Base-by-base conservation (phyloP, 1,139 yeast genomes). In the Sugiyamaella grinbergsii region DNA sequence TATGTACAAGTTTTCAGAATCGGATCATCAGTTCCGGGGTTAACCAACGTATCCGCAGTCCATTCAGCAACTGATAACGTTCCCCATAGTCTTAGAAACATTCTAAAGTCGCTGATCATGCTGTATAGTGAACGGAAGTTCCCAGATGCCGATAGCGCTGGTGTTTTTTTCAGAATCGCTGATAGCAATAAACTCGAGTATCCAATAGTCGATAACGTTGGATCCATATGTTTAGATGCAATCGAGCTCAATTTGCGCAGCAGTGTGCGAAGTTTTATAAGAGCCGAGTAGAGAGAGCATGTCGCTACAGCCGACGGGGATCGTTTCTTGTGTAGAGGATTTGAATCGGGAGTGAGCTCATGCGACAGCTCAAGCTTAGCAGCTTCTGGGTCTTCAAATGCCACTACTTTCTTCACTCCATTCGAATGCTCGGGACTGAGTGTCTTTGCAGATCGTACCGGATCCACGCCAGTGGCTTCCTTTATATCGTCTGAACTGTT, bases 41-140 rank as follows among this genome's bases (percentile, higher is more conserved):
- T 31, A 42, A 59, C 56, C 22, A 65, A 57, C 22, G 65, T 59
- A 42, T 58, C 58, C 23, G 66, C 54, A 2, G 70, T 71, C 74
- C 74, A 71, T 36, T 66, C 65, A 8, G 68, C 51, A 22, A 69
- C 59, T 10, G 68, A 67, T 20, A 73, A 58, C 11, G 72, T 59
- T 11, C 68, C 69, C 68, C 72, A 68, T 37, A 73, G 56, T 4
- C 76, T 67, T 47, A 64, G 58, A 50, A 71, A 69, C 49, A 68
- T 71, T 29, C 76, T 65, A 37, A 69, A 63, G 52, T 72, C 76
- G 22, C 71, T 63, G 44, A 70, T 67, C 47, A 68, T 59, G 18
- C 55, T 54, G 37, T 69, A 61, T 29, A 71, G 58, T 2, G 56
- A 54, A 18, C 48, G 34, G 22, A 58, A 47, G 40, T 46, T 47